Conservation (phyloP, 768 basidiomycete genomes). For the Butyriboletus loyo region DNA sequence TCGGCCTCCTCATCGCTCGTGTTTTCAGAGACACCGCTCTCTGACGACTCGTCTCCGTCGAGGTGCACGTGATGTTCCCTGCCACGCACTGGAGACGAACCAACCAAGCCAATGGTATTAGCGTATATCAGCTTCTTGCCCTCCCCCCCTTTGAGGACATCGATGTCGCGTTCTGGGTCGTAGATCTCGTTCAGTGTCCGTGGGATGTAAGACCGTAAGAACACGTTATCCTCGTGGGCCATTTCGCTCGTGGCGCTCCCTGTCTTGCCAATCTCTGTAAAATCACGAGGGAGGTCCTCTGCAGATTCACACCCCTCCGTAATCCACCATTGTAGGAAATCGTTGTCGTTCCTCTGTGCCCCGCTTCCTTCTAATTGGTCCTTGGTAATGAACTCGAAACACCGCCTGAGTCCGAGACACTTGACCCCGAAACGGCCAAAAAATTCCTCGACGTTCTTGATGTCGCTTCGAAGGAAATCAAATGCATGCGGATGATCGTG, state of each 20-base stretch:
- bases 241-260: conserved; percentile 17
- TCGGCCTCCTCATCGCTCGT: conserved; percentile 36
- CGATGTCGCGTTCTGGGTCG: conserved; percentile 92
- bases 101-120: conserved; percentile 78
- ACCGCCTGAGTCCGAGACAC: conserved; percentile 74
- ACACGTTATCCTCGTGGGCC: conserved; percentile 83
- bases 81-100: conserved; percentile 21
- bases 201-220: conserved; percentile 90
- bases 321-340: conserved; percentile 47
- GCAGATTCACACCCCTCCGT: conserved; percentile 33
- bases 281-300: conserved; percentile 9
- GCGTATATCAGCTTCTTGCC: conserved; percentile 80
- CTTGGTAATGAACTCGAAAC: conserved; percentile 86
- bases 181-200: conserved; percentile 88
- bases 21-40: conserved; percentile 24
- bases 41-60: conserved; percentile 17
- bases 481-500: conserved; percentile 96
- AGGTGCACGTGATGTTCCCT: conserved; percentile 15
- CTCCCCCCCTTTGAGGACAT: conserved; percentile 65
- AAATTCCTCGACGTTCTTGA: conserved; percentile 92
- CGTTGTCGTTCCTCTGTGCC: conserved; percentile 24
- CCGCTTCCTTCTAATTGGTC: conserved; percentile 40
- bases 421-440: conserved; percentile 73
- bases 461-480: conserved; percentile 91
- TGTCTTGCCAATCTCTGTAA: conserved; percentile 9